A percentile compares a stretch with the other conserved stretches of the same genome.
Evolutionary conservation across 1,284 basidiomycete genomes (phyloP).

Genomic region (Cutaneotrichosporon cyanovorans): DNA sequence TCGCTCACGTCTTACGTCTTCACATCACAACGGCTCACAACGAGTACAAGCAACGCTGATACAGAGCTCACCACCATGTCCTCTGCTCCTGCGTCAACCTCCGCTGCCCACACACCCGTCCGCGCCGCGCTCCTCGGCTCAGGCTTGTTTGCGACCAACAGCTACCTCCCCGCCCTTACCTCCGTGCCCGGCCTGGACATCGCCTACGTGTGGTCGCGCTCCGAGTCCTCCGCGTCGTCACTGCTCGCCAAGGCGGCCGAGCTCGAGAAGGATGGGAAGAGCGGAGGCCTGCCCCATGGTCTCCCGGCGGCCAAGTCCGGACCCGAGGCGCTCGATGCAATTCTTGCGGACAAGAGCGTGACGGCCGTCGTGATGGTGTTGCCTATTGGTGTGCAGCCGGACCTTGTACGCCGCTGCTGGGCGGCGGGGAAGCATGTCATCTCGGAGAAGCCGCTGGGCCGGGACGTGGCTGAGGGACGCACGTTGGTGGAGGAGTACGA

Average conservation of each 20-base stretch:
- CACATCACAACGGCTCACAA: too few relatives aligned
- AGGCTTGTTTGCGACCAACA: constrained; percentile 43
- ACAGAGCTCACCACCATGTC: too few relatives aligned
- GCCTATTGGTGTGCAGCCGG: constrained; percentile 67
- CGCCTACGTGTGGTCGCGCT: constrained; percentile 71
- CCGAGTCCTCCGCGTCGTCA: constrained; percentile 53
- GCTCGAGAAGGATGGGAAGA: too few relatives aligned
- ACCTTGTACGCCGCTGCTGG: constrained; percentile 53
- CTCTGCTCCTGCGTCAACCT: too few relatives aligned
- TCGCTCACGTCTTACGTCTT: too few relatives aligned
- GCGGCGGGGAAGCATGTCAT: constrained; percentile 73
- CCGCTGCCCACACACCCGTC: constrained; percentile 3
- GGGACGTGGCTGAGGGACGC: constrained; percentile 58
- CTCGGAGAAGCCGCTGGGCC: constrained; percentile 69
- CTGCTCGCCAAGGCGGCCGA: constrained; percentile 46
- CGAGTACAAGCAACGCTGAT: too few relatives aligned
- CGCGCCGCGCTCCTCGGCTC: constrained; percentile 36
- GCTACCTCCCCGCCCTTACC: constrained; percentile 66
- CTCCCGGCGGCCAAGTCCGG: constrained; percentile 50
- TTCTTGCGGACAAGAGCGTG: constrained; percentile 62
- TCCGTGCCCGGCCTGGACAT: constrained; percentile 49
- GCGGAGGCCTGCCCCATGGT: constrained; percentile 15
- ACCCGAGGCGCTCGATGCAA: constrained; percentile 55
- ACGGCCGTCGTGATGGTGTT: constrained; percentile 64
- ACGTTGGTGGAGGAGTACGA: constrained; percentile 63